Conservation (phyloP, 2,329 filamentous ascomycete genomes). For the Talaromyces sp. region DNA sequence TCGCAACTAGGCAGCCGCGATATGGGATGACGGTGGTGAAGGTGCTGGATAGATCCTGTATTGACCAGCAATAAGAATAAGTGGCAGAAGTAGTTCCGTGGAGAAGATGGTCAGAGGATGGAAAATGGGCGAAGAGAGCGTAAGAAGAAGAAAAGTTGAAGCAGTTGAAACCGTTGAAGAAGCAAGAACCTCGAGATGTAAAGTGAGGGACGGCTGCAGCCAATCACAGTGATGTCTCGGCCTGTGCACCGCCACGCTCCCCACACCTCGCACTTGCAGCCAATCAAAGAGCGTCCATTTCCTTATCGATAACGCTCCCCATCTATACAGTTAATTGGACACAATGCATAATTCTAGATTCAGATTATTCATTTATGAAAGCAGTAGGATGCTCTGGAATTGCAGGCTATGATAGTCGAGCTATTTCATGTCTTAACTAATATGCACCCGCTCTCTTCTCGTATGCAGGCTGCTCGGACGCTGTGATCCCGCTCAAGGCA, state of each 20-base stretch:
- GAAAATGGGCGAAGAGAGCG: neutral
- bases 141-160: neutral
- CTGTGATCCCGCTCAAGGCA: slow-evolving; percentile 41
- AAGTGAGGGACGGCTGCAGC: neutral
- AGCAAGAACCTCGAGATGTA: neutral
- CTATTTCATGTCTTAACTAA: slow-evolving; percentile 22
- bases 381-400: neutral
- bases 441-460: slow-evolving; percentile 47
- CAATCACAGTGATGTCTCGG: neutral
- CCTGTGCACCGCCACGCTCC: neutral
- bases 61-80: neutral
- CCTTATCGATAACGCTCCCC: neutral
- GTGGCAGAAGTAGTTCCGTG: neutral
- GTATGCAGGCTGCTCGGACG: slow-evolving; percentile 46
- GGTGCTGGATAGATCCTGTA: neutral
- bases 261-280: neutral
- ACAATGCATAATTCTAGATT: neutral
- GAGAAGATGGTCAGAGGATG: neutral
- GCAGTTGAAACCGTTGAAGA: neutral
- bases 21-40: neutral
- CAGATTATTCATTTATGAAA: neutral
- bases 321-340: too few species aligned
- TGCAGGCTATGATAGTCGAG: neutral
- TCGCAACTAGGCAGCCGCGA: neutral
- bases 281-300: neutral